A percentile compares a stretch with the other conserved stretches of the same genome.
These are phyloP conservation scores for Irpex lacteus DNA, from an alignment of 1,284 basidiomycete genomes.

Conservation along the genomic window DNA sequence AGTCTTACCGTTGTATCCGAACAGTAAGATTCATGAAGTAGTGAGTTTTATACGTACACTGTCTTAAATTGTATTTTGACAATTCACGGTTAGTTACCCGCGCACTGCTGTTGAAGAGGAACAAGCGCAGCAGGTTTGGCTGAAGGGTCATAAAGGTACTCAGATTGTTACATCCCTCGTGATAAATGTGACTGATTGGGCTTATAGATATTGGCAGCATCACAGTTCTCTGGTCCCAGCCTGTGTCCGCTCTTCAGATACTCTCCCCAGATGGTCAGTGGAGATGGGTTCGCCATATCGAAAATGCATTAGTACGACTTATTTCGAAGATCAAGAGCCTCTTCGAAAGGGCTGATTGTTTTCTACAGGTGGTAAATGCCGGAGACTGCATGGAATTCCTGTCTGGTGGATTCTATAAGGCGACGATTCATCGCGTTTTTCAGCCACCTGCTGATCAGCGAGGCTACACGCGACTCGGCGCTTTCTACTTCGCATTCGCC, in stretches of 20 bases:
- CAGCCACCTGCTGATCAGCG: conserved; percentile 49
- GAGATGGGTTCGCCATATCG: conserved; percentile 59
- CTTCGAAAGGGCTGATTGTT: conserved; percentile 11
- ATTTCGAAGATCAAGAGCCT: too few relatives aligned
- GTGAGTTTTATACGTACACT: conserved; percentile 23
- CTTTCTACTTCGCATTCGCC: conserved; percentile 40
- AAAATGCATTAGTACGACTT: conserved; percentile 48
- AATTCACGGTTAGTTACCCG: conserved; percentile 32
- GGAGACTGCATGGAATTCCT: conserved; percentile 43
- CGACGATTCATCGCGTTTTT: conserved; percentile 41
- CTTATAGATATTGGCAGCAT: conserved; percentile 53
- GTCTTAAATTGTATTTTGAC: background rate
- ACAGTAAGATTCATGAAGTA: conserved; percentile 57
- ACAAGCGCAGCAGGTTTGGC: conserved; percentile 54
- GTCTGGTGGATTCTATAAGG: conserved; percentile 43
- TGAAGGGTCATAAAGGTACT: conserved; percentile 61
- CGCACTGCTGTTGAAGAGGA: conserved; percentile 50
- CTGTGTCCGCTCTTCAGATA: conserved; percentile 58
- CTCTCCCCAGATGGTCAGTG: conserved; percentile 46
- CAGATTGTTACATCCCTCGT: background rate
- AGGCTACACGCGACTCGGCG: conserved; percentile 38
- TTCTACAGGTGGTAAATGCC: conserved; percentile 35
- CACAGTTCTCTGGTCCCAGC: conserved; percentile 60
- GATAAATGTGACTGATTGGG: background rate
- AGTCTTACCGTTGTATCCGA: too few relatives aligned